phyloP scores from a whole-genome alignment of 495 filamentous ascomycete genomes.

The Lasiosphaeria ovina region DNA sequence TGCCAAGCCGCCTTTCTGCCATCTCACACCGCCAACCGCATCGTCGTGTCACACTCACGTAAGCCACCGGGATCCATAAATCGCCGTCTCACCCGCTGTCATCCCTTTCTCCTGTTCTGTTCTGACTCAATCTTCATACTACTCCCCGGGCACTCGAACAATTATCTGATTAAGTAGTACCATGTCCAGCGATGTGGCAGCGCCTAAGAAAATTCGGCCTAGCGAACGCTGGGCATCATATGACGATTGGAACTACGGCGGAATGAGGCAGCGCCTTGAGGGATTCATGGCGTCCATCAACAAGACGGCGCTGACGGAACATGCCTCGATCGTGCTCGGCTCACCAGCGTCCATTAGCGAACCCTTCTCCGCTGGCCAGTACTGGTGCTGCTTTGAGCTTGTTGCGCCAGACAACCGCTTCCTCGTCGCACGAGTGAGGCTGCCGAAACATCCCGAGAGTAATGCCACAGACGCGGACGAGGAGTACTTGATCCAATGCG shows the following conservation, averaged over 20 bases:
- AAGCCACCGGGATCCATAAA: no score
- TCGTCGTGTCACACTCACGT: no score
- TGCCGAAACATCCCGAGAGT: conserved; percentile 27
- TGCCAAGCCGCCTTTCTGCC: no score
- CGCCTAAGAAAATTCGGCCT: conserved; percentile 17
- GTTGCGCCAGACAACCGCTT: conserved; percentile 20
- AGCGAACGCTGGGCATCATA: conserved; percentile 29
- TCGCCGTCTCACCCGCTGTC: no score
- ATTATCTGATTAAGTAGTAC: no score
- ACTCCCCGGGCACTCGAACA: no score
- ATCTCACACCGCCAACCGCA: no score
- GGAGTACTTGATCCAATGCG: conserved; percentile 25
- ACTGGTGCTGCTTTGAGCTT: conserved; percentile 34
- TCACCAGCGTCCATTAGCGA: conserved; percentile 24
- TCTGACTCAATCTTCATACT: no score
- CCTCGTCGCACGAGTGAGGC: conserved; percentile 26
- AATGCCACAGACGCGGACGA: conserved; percentile 19
- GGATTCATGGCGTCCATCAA: conserved; percentile 25
- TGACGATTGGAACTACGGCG: conserved; percentile 29
- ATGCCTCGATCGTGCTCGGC: conserved; percentile 20
- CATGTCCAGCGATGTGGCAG: no score
- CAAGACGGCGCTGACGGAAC: conserved; percentile 22
- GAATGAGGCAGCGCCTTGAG: conserved; percentile 29
- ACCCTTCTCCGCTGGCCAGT: conserved; percentile 34
- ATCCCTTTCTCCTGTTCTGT: no score